Percentiles rank a stretch among this genome's conserved stretches.
phyloP scores from a whole-genome alignment of 2,329 filamentous ascomycete species.

The Thielaviopsis populi region DNA sequence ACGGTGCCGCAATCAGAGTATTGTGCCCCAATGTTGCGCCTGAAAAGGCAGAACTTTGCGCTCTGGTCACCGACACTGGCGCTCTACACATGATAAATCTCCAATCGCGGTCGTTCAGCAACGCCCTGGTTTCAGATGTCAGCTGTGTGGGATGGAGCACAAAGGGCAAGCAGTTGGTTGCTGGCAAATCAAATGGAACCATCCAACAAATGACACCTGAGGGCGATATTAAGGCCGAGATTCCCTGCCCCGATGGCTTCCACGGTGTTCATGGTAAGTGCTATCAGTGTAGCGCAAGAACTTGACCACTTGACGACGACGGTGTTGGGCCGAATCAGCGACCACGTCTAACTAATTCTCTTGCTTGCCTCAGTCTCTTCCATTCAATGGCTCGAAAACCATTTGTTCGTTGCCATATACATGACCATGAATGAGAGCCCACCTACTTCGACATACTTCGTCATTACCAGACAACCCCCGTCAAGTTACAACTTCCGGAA shows the following conservation, averaged over 20 bases:
- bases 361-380: constrained; percentile 47
- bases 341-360: constrained; percentile 3
- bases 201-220: constrained; percentile 72
- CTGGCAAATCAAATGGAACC: constrained; percentile 67
- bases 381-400: constrained; percentile 75
- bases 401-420: constrained; percentile 69
- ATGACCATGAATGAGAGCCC: constrained; percentile 45
- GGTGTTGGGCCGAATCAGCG: background rate
- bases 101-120: constrained; percentile 49
- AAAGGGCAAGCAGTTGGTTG: constrained; percentile 82
- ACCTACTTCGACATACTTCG: constrained; percentile 57
- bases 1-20: constrained; percentile 55
- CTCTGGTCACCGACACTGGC: constrained; percentile 64
- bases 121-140: constrained; percentile 53
- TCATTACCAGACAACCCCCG: constrained; percentile 52
- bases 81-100: constrained; percentile 75
- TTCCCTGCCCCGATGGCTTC: constrained; percentile 60
- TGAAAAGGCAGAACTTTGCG: constrained; percentile 59
- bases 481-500: constrained; percentile 56
- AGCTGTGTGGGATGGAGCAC: constrained; percentile 83
- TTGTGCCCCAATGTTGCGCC: constrained; percentile 67
- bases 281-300: background rate
- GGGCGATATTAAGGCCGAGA: constrained; percentile 59
- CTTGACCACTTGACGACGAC: no score
- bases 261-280: constrained; percentile 51